phyloP scores from a whole-genome alignment of 768 basidiomycete genomes.

The Galerina sulciceps region DNA sequence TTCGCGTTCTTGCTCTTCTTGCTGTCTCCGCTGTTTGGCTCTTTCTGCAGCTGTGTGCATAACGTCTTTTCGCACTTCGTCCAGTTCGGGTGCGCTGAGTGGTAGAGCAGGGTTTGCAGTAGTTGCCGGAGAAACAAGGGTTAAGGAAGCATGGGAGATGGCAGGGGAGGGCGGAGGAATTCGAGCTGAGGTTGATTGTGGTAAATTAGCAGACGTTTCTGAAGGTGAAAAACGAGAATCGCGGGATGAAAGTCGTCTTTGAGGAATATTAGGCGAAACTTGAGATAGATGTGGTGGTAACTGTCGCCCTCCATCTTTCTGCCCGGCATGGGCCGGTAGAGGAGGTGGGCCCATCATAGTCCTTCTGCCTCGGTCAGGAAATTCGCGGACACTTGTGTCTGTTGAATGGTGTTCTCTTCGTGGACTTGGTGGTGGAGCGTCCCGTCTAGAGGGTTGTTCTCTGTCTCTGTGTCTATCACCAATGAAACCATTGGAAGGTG shows the following conservation, averaged over 20 bases:
- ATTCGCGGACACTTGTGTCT: conserved; percentile 33
- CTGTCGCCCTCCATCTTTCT: conserved; percentile 50
- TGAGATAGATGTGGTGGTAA: conserved; percentile 61
- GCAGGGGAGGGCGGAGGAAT: conserved; percentile 48
- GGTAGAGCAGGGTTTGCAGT: conserved; percentile 33
- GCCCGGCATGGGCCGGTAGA: conserved; percentile 41
- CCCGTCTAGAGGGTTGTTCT: conserved; percentile 35
- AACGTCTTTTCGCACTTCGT: conserved; percentile 70
- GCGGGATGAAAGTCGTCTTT: conserved; percentile 45
- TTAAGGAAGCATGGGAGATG: conserved; percentile 43
- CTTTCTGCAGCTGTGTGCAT: conserved; percentile 89
- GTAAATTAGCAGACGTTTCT: conserved; percentile 33
- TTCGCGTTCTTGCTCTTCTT: conserved; percentile 84
- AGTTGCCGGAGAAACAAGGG: conserved; percentile 39
- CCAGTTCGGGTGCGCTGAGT: conserved; percentile 49
- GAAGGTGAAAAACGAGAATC: conserved; percentile 43
- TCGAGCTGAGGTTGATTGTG: conserved; percentile 27
- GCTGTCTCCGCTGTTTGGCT: conserved; percentile 76
- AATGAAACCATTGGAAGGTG: conserved; percentile 23
- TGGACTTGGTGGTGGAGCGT: conserved; percentile 43
- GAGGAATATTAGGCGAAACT: conserved; percentile 30
- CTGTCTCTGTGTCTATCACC: conserved; percentile 31
- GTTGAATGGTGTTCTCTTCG: conserved; percentile 34
- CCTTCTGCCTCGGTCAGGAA: conserved; percentile 40
- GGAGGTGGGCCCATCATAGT: conserved; percentile 59